A percentile compares a stretch with the other conserved stretches of the same genome.
Evolutionary conservation across 352 stramenopile species (phyloP).

Genomic region (Globisporangium okanoganense): DNA sequence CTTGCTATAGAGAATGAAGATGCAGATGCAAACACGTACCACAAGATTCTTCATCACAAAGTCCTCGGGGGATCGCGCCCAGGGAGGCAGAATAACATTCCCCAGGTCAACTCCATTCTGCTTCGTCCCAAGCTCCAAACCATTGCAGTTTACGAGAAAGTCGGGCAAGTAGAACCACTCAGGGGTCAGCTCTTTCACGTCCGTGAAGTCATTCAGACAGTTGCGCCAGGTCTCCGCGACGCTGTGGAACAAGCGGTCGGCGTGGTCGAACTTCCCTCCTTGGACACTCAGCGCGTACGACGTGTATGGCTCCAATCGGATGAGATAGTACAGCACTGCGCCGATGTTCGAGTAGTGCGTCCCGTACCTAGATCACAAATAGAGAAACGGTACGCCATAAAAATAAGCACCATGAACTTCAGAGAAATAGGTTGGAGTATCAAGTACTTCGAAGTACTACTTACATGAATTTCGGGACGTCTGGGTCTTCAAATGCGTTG

Average conservation of each 20-base stretch:
- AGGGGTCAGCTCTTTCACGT: slow-evolving; percentile 93
- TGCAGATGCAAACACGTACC: slow-evolving; percentile 25
- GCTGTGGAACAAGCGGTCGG: slow-evolving; percentile 92
- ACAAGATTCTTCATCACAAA: slow-evolving; percentile 86
- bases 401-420: too few species aligned
- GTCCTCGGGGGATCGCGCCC: slow-evolving; percentile 75
- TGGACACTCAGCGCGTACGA: slow-evolving; percentile 93
- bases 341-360: slow-evolving; percentile 91
- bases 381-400: too few species aligned
- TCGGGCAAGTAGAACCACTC: slow-evolving; percentile 94
- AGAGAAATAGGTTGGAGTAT: too few species aligned
- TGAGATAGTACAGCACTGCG: slow-evolving; percentile 98
- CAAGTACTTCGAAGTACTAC: slow-evolving; percentile 21
- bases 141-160: slow-evolving; percentile 88
- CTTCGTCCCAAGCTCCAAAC: slow-evolving; percentile 68
- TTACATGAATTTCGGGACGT: slow-evolving; percentile 88
- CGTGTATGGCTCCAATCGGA: slow-evolving; percentile 98
- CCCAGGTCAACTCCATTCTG: slow-evolving; percentile 85
- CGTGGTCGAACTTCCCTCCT: slow-evolving; percentile 93
- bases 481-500: slow-evolving; percentile 83
- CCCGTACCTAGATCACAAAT: slow-evolving; percentile 64
- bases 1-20: not conserved
- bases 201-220: slow-evolving; percentile 85
- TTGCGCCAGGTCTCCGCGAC: slow-evolving; percentile 89
- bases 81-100: slow-evolving; percentile 94